Conservation (phyloP, 805 yeast species). For the Myxozyma lipomycoides region DNA sequence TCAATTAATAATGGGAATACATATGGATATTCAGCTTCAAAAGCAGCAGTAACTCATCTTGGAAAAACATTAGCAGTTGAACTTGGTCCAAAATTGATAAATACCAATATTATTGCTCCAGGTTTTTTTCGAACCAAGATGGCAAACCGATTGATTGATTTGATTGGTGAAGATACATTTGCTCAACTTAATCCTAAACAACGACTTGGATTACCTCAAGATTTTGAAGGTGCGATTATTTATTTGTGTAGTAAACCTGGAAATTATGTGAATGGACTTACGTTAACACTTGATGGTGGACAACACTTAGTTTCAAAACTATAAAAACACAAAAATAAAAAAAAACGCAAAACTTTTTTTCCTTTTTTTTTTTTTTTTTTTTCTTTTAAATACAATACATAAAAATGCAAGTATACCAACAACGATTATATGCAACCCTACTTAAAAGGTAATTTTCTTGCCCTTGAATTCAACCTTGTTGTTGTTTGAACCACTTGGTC, state of each 20-base stretch:
- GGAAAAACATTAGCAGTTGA: constrained; percentile 61
- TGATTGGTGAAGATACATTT: constrained; percentile 50
- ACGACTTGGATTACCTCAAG: constrained; percentile 60
- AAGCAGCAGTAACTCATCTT: constrained; percentile 69
- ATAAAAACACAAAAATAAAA: constrained; percentile 14
- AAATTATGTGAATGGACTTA: constrained; percentile 61
- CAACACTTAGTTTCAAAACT: constrained; percentile 43
- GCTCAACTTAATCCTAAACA: constrained; percentile 52
- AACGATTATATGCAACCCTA: background rate
- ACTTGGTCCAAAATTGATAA: constrained; percentile 62
- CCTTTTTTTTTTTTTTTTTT: background rate
- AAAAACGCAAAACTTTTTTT: background rate
- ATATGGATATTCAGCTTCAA: constrained; percentile 69
- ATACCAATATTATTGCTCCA: constrained; percentile 68
- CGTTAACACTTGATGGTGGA: constrained; percentile 71
- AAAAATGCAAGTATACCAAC: background rate
- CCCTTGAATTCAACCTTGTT: constrained; percentile 70
- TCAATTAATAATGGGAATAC: constrained; percentile 39
- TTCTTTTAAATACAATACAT: background rate
- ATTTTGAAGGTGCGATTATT: constrained; percentile 52
- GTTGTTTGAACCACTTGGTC: constrained; percentile 61
- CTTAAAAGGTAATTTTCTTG: constrained; percentile 40
- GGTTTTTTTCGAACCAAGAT: constrained; percentile 75
- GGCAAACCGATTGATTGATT: constrained; percentile 60
- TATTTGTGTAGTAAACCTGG: constrained; percentile 57